Evolutionary conservation across 2,329 filamentous ascomycete species (phyloP).

Genomic region (Nothophaeocryptopus gaeumannii): DNA sequence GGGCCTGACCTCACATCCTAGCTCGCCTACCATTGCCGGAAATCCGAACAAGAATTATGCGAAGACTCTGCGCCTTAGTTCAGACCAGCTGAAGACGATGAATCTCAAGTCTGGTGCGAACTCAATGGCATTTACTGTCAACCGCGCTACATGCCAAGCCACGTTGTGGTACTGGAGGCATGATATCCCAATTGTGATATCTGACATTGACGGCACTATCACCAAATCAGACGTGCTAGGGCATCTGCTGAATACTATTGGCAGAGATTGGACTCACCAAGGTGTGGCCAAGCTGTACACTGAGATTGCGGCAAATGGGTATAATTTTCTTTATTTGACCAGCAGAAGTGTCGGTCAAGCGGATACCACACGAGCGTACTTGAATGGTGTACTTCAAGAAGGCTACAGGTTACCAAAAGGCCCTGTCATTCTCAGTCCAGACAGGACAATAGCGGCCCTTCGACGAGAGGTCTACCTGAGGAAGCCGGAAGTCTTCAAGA

Average conservation of each 20-base stretch:
- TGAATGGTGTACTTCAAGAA: conserved; percentile 86
- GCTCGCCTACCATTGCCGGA: conserved; percentile 50
- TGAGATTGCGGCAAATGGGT: conserved; percentile 91
- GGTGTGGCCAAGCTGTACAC: conserved; percentile 97
- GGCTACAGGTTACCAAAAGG: conserved; percentile 81
- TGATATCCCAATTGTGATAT: conserved; percentile 91
- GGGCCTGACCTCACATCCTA: conserved; percentile 60
- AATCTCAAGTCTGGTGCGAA: conserved; percentile 83
- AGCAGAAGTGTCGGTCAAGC: conserved; percentile 91
- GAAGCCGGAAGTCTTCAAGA: conserved; percentile 98
- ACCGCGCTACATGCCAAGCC: conserved; percentile 85
- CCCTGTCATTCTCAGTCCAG: conserved; percentile 90
- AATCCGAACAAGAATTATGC: conserved; percentile 86
- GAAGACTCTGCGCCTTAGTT: conserved; percentile 91
- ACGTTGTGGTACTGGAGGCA: conserved; percentile 93
- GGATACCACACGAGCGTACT: conserved; percentile 83
- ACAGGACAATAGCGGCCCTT: conserved; percentile 89
- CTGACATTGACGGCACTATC: conserved; percentile 97
- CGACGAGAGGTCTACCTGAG: conserved; percentile 89
- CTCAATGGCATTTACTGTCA: conserved; percentile 93
- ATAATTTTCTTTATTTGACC: conserved; percentile 98
- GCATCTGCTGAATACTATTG: conserved; percentile 93
- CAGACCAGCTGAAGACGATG: conserved; percentile 86
- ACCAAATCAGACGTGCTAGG: conserved; percentile 69
- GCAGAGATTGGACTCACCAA: conserved; percentile 94